Percentiles rank a stretch among this genome's conserved stretches.
These are phyloP conservation scores for Tubosaeta sp. DNA, from an alignment of 768 basidiomycete species.

Conservation along the genomic window DNA sequence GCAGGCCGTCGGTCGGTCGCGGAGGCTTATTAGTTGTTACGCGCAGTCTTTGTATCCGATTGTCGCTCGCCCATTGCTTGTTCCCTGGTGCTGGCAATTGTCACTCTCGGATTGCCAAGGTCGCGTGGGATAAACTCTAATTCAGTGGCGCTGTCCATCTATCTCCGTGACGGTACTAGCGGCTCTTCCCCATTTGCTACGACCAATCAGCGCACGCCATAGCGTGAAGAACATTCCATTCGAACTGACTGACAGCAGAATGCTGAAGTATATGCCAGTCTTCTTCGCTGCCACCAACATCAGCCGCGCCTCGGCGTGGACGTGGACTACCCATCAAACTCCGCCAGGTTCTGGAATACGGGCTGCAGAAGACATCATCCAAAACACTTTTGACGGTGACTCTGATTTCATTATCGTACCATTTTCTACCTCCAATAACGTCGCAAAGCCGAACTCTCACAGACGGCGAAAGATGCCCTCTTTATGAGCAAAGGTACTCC, in stretches of 20 bases:
- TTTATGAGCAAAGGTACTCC: constrained; percentile 14
- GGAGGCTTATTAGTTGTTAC: not conserved
- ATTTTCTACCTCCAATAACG: constrained; percentile 8
- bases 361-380: constrained; percentile 4
- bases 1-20: not conserved
- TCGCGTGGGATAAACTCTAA: not conserved
- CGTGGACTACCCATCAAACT: constrained; percentile 26
- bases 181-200: not conserved
- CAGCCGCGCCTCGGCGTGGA: constrained; percentile 22
- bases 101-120: not conserved
- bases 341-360: constrained; percentile 11
- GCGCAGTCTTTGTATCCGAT: not conserved
- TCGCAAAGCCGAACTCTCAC: constrained; percentile 17
- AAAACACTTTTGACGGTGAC: constrained; percentile 22
- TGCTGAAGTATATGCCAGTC: constrained; percentile 6
- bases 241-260: not conserved
- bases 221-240: not conserved
- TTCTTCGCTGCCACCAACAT: constrained; percentile 12
- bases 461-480: constrained; percentile 15
- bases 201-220: not conserved
- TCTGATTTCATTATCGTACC: constrained; percentile 5
- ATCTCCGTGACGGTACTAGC: too few relatives aligned
- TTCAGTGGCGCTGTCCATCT: not conserved
- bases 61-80: not conserved
- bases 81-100: not conserved